Base-by-base conservation (phyloP, 768 basidiomycete genomes). In the Suillus luteus region DNA sequence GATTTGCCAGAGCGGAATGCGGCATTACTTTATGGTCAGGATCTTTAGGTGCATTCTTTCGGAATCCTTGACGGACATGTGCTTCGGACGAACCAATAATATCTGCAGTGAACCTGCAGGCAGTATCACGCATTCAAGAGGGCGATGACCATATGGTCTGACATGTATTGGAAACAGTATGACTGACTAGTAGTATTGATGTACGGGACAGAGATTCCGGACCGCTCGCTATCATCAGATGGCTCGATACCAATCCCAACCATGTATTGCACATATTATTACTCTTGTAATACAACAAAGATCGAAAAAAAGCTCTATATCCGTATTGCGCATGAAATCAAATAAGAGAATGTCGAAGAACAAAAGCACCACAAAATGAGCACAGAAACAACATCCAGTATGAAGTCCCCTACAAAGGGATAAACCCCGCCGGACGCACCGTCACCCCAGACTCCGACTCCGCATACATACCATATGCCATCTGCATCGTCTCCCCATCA, bases 401-500 rank as follows among this genome's bases (percentile, higher is more conserved):
- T 33, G 10, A 33, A 31, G 33, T 11, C 27, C 17, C 3, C 62
- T 67, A 75, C 67, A 73, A 2, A 11, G 67, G 61, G 37, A 75
- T 48, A 54, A 70, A 73, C 48, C 68, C 69, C 15, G 64, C 59
- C 33, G 69, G 68, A 35, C 61, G 65, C 35, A 19, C 58, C 61
- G 54, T 33, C 52, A n/a, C 59, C 33, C 49, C 62, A 8, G 40
- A 35, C 19, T 62, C 62, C 33, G 69, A 68, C 33, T 73, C 73
- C 7, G 71, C 66, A 70, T 78, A 80, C 75, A 80, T 72, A 60
- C 66, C 69, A 48, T 77, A 69, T 55, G 77, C 85, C 49, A 85
- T 80, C 52, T 85, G 81, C 51, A 92, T 76, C 64, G 77, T 82
- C 33, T 83, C 81, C 14, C 78, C 66, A 65, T 89, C 85, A 64